A percentile compares a stretch with the other conserved stretches of the same genome.
Conservation (phyloP, 2,329 filamentous ascomycete genomes). For the Neofusicoccum ribis region DNA sequence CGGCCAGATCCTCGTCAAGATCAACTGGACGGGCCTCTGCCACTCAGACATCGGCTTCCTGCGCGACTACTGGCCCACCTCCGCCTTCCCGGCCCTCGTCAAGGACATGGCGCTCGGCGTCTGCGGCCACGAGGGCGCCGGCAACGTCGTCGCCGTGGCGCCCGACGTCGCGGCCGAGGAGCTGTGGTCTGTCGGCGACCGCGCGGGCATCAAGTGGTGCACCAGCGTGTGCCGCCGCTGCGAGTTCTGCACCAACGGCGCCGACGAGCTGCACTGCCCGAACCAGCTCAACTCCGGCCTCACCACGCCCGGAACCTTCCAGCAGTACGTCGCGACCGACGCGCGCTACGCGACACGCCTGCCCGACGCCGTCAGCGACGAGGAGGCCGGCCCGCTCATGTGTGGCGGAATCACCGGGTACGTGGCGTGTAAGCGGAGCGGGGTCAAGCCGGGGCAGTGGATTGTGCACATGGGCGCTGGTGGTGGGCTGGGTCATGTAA, state of each 20-base stretch:
- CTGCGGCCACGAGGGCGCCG: slow-evolving; percentile 58
- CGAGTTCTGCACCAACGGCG: slow-evolving; percentile 51
- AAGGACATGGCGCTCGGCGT: not conserved
- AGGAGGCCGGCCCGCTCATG: slow-evolving; percentile 40
- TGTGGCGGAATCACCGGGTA: slow-evolving; percentile 47
- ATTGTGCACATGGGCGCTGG: slow-evolving; percentile 41
- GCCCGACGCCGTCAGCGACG: slow-evolving; percentile 26
- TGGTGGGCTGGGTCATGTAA: slow-evolving; percentile 29
- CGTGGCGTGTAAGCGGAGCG: slow-evolving; percentile 34
- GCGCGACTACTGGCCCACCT: slow-evolving; percentile 53
- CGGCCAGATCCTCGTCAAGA: slow-evolving; percentile 56
- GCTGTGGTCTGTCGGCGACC: slow-evolving; percentile 52
- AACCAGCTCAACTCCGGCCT: slow-evolving; percentile 49
- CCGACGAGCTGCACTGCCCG: slow-evolving; percentile 53
- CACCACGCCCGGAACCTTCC: slow-evolving; percentile 47
- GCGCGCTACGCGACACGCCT: slow-evolving; percentile 45
- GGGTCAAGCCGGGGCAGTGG: slow-evolving; percentile 41
- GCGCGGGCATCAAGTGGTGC: slow-evolving; percentile 55
- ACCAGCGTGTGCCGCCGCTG: slow-evolving; percentile 54
- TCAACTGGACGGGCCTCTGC: slow-evolving; percentile 61
- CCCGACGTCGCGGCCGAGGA: slow-evolving; percentile 27
- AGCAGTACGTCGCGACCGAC: slow-evolving; percentile 60
- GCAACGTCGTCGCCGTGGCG: slow-evolving; percentile 56
- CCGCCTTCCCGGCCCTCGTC: slow-evolving; percentile 32
- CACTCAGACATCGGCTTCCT: slow-evolving; percentile 60